These are phyloP conservation scores for Tylopilus sp. DNA, from an alignment of 1,284 basidiomycete species.

Conservation along the genomic window DNA sequence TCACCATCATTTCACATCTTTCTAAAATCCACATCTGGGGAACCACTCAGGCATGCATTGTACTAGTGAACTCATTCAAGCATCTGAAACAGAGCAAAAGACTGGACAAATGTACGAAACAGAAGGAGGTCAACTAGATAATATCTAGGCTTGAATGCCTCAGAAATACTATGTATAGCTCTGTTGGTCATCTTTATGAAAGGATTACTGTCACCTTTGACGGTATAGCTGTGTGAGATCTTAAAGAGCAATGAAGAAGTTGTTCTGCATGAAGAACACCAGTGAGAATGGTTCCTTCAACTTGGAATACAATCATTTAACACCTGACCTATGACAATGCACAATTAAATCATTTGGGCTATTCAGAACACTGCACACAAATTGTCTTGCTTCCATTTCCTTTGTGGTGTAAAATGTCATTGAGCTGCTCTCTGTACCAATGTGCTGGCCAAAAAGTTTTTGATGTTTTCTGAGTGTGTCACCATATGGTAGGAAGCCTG, in stretches of 20 bases:
- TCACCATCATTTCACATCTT: neutral
- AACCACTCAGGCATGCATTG: slow-evolving; percentile 36
- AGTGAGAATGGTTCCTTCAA: neutral
- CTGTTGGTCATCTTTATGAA: slow-evolving; percentile 23
- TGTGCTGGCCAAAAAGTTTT: slow-evolving; percentile 19
- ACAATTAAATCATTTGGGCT: slow-evolving; percentile 2
- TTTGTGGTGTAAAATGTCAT: slow-evolving; percentile 9
- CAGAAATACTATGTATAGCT: slow-evolving; percentile 15
- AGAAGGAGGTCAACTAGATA: slow-evolving; percentile 34
- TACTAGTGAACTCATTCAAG: slow-evolving; percentile 23
- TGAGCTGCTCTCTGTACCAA: slow-evolving; percentile 21
- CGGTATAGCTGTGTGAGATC: slow-evolving; percentile 22
- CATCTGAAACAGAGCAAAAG: too few species aligned
- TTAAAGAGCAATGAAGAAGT: slow-evolving; percentile 11
- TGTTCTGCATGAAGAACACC: neutral
- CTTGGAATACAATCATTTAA: slow-evolving; percentile 4
- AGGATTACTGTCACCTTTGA: slow-evolving; percentile 23
- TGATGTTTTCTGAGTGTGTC: slow-evolving; percentile 18
- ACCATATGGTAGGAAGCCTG: slow-evolving; percentile 23
- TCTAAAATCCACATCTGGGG: neutral
- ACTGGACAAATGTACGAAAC: slow-evolving; percentile 18
- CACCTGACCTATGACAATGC: slow-evolving; percentile 15
- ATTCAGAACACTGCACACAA: slow-evolving; percentile 19
- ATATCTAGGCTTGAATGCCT: slow-evolving; percentile 24
- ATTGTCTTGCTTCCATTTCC: slow-evolving; percentile 18